These are phyloP conservation scores for Agrocybe pediades DNA, from an alignment of 768 basidiomycete genomes.

Conservation along the genomic window DNA sequence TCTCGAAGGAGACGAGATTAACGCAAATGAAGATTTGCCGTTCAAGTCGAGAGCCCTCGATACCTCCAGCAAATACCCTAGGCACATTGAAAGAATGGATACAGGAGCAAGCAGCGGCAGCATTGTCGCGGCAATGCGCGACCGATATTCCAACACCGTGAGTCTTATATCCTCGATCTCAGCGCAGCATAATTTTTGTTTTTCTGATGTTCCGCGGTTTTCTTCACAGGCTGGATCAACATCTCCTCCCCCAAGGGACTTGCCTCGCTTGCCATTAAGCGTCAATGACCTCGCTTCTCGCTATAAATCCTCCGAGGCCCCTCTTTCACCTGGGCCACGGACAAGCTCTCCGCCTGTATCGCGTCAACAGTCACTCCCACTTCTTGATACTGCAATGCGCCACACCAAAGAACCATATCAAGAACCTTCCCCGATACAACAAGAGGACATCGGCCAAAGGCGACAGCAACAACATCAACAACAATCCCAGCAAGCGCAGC, in stretches of 20 bases:
- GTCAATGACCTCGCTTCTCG: slow-evolving; percentile 65
- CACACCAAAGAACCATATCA: slow-evolving; percentile 20
- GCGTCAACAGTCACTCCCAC: slow-evolving; percentile 32
- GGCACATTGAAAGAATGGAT: slow-evolving; percentile 49
- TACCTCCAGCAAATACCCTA: slow-evolving; percentile 23
- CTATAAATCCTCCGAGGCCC: slow-evolving; percentile 51
- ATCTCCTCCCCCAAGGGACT: slow-evolving; percentile 59
- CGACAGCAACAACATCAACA: slow-evolving; percentile 33
- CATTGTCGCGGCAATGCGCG: slow-evolving; percentile 70
- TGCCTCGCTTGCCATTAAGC: slow-evolving; percentile 64
- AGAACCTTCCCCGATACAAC: slow-evolving; percentile 11
- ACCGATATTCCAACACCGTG: slow-evolving; percentile 60
- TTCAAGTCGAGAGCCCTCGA: slow-evolving; percentile 32
- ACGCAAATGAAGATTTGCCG: slow-evolving; percentile 7
- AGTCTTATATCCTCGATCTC: slow-evolving; percentile 27
- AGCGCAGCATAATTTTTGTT: too few relatives aligned
- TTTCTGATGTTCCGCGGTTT: too few relatives aligned
- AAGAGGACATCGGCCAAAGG: slow-evolving; percentile 32
- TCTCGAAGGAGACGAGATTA: slow-evolving; percentile 10
- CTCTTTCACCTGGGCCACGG: slow-evolving; percentile 37
- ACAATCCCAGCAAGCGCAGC: background rate
- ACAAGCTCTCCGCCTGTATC: slow-evolving; percentile 26
- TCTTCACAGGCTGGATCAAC: slow-evolving; percentile 44
- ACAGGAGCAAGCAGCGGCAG: slow-evolving; percentile 55
- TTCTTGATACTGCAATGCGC: slow-evolving; percentile 18